phyloP scores from a whole-genome alignment of 352 stramenopile genomes.

The Phytopythium kandeliae region DNA sequence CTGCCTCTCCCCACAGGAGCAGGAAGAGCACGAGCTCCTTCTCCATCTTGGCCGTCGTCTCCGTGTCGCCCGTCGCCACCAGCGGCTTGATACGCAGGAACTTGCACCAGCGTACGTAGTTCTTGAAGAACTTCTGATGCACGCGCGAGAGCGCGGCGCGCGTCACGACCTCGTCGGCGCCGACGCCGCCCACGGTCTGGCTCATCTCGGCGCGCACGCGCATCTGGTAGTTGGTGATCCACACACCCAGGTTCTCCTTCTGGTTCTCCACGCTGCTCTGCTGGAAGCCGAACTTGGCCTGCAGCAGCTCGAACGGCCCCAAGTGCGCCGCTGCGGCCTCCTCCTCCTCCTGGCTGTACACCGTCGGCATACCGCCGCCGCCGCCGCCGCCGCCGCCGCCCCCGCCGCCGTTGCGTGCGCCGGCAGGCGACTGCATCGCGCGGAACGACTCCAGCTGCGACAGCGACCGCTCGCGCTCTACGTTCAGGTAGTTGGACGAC shows the following conservation, averaged over 20 bases:
- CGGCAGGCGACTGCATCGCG: conserved; percentile 5
- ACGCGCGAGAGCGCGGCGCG: conserved; percentile 49
- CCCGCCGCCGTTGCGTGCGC: conserved; percentile 5
- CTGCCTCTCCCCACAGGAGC: conserved; percentile 78
- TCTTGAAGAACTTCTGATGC: conserved; percentile 85
- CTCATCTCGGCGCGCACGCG: conserved; percentile 37
- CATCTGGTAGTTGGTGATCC: conserved; percentile 82
- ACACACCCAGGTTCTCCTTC: conserved; percentile 83
- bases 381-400: conserved; percentile 2
- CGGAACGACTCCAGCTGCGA: conserved; percentile 66
- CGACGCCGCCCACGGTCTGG: conserved; percentile 16
- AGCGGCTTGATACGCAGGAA: conserved; percentile 87
- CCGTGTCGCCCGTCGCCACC: conserved; percentile 41
- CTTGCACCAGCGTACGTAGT: conserved; percentile 93
- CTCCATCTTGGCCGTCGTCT: conserved; percentile 40
- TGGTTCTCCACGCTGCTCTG: conserved; percentile 67
- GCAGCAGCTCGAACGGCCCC: conserved; percentile 72
- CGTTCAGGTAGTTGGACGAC: conserved; percentile 76
- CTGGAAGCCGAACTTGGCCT: conserved; percentile 82
- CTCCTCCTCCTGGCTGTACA: conserved; percentile 10
- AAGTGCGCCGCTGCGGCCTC: no score
- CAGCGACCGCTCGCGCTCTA: conserved; percentile 48
- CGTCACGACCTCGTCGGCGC: conserved; percentile 37
- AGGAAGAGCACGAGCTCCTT: conserved; percentile 77
- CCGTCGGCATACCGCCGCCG: conserved; percentile 10